Percentiles rank a stretch among this genome's conserved stretches.
Conservation (phyloP, 768 basidiomycete genomes). For the Inosperma sp. region DNA sequence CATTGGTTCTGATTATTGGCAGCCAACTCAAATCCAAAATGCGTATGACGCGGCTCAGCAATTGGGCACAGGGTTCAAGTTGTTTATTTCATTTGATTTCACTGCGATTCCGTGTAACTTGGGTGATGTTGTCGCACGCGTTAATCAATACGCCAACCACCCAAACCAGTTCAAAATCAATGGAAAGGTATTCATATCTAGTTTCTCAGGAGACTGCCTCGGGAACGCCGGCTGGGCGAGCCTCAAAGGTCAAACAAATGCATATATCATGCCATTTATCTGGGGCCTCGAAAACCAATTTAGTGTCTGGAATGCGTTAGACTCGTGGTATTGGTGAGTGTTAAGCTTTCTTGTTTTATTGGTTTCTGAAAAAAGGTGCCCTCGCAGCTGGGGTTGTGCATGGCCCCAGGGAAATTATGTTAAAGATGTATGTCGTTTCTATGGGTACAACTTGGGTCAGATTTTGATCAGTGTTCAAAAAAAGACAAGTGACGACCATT, state of each 20-base stretch:
- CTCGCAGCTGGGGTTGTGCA: constrained; percentile 52
- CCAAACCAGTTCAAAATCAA: constrained; percentile 53
- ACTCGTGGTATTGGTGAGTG: constrained; percentile 47
- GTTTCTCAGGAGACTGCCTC: constrained; percentile 58
- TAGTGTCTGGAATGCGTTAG: constrained; percentile 43
- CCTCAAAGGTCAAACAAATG: constrained; percentile 44
- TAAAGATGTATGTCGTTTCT: constrained; percentile 32
- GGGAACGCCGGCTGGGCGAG: constrained; percentile 46
- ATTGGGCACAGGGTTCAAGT: constrained; percentile 41
- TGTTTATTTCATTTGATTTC: constrained; percentile 57
- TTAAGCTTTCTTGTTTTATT: neutral
- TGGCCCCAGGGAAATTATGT: constrained; percentile 50
- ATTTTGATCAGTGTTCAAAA: constrained; percentile 4
- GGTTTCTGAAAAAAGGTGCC: neutral
- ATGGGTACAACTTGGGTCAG: neutral
- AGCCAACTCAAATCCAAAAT: constrained; percentile 40
- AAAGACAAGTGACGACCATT: constrained; percentile 44
- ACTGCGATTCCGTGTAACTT: constrained; percentile 47
- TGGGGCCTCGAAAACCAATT: constrained; percentile 47
- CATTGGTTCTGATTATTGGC: constrained; percentile 53
- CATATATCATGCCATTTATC: constrained; percentile 53
- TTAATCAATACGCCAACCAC: constrained; percentile 45
- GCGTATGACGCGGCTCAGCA: constrained; percentile 50
- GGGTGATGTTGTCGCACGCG: constrained; percentile 37
- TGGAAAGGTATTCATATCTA: constrained; percentile 54